Conservation (phyloP, 1,284 basidiomycete genomes). For the Golubevia sp. region DNA sequence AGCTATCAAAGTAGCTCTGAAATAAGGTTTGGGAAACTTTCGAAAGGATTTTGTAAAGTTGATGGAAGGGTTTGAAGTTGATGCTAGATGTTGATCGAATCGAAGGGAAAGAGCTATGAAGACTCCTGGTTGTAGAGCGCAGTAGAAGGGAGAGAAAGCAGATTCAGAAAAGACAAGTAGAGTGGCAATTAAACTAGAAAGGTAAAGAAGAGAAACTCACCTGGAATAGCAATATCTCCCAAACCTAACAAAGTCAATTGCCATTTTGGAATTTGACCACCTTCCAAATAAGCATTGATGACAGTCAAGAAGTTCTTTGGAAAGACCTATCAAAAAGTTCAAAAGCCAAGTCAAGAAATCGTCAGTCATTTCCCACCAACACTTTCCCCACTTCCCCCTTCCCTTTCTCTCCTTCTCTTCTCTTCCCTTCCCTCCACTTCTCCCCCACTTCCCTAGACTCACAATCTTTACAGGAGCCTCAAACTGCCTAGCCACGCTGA, state of each 20-base stretch:
- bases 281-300: too few species aligned
- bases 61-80: conserved; percentile 37
- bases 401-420: too few species aligned
- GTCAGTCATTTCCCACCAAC: too few species aligned
- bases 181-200: too few species aligned
- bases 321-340: too few species aligned
- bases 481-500: too few species aligned
- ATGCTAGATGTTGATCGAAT: conserved; percentile 73
- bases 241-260: conserved; percentile 91
- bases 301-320: too few species aligned
- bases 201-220: conserved; percentile 7
- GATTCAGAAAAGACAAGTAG: background rate
- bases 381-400: too few species aligned
- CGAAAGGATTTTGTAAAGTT: conserved; percentile 35
- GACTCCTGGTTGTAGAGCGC: conserved; percentile 66
- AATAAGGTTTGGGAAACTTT: conserved; percentile 76
- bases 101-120: conserved; percentile 86
- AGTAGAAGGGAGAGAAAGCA: background rate
- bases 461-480: too few species aligned
- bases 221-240: conserved; percentile 84
- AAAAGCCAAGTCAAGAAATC: too few species aligned
- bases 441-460: too few species aligned
- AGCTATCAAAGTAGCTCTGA: conserved; percentile 72
- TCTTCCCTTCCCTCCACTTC: too few species aligned
- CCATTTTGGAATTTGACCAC: conserved; percentile 27